A percentile compares a stretch with the other conserved stretches of the same genome.
These are phyloP conservation scores for Quillaja saponaria DNA, from an alignment of 306 rosid genomes.

Conservation along the genomic window DNA sequence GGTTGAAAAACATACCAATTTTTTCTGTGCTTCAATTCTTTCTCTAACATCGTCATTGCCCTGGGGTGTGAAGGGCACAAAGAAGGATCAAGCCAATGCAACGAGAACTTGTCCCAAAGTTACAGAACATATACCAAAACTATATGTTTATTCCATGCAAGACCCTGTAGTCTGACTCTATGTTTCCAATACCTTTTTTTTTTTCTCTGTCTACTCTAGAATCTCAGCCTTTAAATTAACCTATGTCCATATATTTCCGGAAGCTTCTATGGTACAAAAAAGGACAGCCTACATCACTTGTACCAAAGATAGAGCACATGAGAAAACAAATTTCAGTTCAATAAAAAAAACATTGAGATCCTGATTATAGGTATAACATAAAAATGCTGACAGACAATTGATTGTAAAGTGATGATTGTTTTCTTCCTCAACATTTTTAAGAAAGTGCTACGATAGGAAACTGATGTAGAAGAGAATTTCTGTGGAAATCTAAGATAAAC, in stretches of 20 bases:
- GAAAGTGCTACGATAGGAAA: background rate
- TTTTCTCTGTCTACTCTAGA: too few species aligned
- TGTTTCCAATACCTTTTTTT: slow-evolving; percentile 1
- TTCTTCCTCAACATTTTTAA: background rate
- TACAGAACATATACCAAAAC: background rate
- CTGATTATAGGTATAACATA: too few species aligned
- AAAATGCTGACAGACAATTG: too few species aligned
- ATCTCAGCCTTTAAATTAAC: too few species aligned
- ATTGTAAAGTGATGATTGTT: too few species aligned
- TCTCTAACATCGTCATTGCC: slow-evolving; percentile 91
- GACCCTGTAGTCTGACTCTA: slow-evolving; percentile 1
- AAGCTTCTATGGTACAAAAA: too few species aligned
- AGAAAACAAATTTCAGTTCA: too few species aligned
- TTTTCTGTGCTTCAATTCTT: slow-evolving; percentile 96
- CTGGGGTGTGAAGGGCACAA: slow-evolving; percentile 43
- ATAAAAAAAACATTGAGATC: too few species aligned
- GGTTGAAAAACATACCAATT: slow-evolving; percentile 64
- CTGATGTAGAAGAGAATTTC: background rate
- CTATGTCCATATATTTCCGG: too few species aligned
- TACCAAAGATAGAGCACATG: too few species aligned
- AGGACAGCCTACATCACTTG: too few species aligned
- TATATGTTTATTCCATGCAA: background rate
- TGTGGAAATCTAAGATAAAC: slow-evolving; percentile 11
- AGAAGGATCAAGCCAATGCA: slow-evolving; percentile 25
- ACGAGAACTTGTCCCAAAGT: slow-evolving; percentile 11